Evolutionary conservation across 2,329 filamentous ascomycete species (phyloP).

Genomic region (Fusarium pseudoanthophilum): DNA sequence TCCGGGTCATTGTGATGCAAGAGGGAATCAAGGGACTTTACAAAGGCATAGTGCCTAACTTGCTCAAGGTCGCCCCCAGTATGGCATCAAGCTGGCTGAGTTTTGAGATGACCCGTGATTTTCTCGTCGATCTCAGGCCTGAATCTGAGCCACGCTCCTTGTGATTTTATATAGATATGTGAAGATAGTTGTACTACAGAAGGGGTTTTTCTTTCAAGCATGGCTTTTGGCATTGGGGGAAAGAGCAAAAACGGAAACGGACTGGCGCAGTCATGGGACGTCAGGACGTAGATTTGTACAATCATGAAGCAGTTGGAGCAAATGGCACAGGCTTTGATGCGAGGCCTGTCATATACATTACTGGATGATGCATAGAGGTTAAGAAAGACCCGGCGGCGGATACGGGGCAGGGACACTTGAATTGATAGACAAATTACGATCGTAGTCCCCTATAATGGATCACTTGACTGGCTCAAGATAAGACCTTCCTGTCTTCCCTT

Average conservation of each 20-base stretch:
- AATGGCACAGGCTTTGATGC: constrained; percentile 1
- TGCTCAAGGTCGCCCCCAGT: constrained; percentile 96
- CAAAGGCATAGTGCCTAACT: constrained; percentile 94
- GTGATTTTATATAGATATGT: constrained; percentile 37
- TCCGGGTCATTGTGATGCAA: constrained; percentile 81
- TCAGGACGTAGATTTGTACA: constrained; percentile 34
- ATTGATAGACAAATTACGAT: constrained; percentile 36
- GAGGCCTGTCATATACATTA: constrained; percentile 5
- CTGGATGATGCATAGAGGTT: constrained; percentile 20
- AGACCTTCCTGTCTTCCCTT: not conserved
- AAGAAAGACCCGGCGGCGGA: constrained; percentile 11
- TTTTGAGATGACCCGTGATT: constrained; percentile 92
- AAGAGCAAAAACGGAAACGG: constrained; percentile 13
- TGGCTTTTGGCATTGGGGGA: not conserved
- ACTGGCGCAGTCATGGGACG: constrained; percentile 20
- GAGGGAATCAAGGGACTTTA: constrained; percentile 90
- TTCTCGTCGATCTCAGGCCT: constrained; percentile 73
- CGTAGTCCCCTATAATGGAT: not conserved
- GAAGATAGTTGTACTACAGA: constrained; percentile 31
- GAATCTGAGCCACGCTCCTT: constrained; percentile 48
- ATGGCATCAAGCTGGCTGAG: constrained; percentile 99
- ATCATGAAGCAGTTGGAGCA: constrained; percentile 14
- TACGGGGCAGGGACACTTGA: constrained; percentile 17
- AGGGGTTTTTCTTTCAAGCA: constrained; percentile 1
- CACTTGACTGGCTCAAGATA: not conserved